Evolutionary conservation across 441 rosid species (phyloP), one percentile per base, ranked within the genome.

Genomic region (Pelargonium fulgidum): DNA sequence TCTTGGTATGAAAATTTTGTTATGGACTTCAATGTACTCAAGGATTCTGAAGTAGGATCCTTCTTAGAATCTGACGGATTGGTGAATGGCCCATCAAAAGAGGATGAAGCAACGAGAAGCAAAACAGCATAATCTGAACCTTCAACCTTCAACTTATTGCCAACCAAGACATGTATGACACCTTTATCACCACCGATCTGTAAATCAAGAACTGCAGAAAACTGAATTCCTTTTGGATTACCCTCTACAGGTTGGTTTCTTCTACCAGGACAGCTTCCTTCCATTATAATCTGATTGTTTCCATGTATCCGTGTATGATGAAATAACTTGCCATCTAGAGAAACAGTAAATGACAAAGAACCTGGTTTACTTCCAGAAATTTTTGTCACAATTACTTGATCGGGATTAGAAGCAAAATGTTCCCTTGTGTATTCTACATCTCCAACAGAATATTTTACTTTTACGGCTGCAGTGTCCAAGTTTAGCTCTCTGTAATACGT

Each of bases 401-500:
- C 84, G 0, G 96, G 91, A 79, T 78, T 73, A 17, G 99, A 89
- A 67, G 86, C 87, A 68, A 93, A 93, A 78, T 84, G 84, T 26
- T 93, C 99, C 77, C 99, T 81, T 0, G 80, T 87, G 71, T 70
- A 93, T 26, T 84, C 83, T 14, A 89, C 89, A 71, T 75, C 81
- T 26, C 83, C 92, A 10, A 88, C 92, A 0, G 89, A 79, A 75
- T 89, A 93, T 45, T 80, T 87, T 58, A 90, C 90, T 67, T 67
- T 82, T 17, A 86, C 91, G 24, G 86, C 82, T 68, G 99, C 94
- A 16, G 96, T 82, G 67, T 93, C 87, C 72, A 93, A 82, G 76
- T 93, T 96, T 11, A 94, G 90, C 80, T 91, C 96, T 79, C 99
- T 85, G 56, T 3, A 73, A 45, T 94, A 94, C 20, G 96, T 86